Evolutionary conservation across 257 asterid genomes (phyloP).

Genomic region (Leonotis leonurus): DNA sequence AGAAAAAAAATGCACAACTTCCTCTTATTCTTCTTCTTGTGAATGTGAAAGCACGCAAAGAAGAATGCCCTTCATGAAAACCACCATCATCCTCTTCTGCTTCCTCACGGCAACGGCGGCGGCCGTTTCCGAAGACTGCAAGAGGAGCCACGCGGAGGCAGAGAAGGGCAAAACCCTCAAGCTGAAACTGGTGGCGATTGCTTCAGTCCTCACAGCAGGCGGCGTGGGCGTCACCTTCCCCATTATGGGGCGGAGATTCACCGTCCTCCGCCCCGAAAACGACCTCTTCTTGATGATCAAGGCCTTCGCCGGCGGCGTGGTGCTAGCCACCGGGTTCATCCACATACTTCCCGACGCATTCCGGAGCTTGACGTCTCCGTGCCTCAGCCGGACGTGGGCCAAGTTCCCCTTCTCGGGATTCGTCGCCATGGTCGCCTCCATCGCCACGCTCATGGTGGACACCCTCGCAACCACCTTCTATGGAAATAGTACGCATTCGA

Average conservation of each 20-base stretch:
- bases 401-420: conserved; percentile 43
- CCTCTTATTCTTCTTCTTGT: not conserved
- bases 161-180: conserved; percentile 26
- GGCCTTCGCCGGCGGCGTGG: conserved; percentile 48
- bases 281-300: conserved; percentile 47
- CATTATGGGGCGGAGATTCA: conserved; percentile 25
- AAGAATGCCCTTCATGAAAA: too few relatives aligned
- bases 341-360: conserved; percentile 50
- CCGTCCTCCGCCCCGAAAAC: conserved; percentile 31
- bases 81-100: not conserved
- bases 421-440: conserved; percentile 34
- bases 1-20: not conserved
- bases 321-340: conserved; percentile 38
- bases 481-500: conserved; percentile 22
- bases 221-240: conserved; percentile 41
- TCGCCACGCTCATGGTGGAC: conserved; percentile 37
- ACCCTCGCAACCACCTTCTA: conserved; percentile 33
- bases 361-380: conserved; percentile 29
- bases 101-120: not conserved
- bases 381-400: conserved; percentile 31
- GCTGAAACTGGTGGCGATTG: conserved; percentile 32
- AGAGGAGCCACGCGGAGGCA: conserved; percentile 5
- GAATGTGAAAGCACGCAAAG: conserved; percentile 3
- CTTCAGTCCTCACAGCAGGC: conserved; percentile 30
- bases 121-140: conserved; percentile 7